Percentiles rank a stretch among this genome's conserved stretches.
Evolutionary conservation across 2,329 filamentous ascomycete genomes (phyloP).

Genomic region (Cordyceps pruinosa): DNA sequence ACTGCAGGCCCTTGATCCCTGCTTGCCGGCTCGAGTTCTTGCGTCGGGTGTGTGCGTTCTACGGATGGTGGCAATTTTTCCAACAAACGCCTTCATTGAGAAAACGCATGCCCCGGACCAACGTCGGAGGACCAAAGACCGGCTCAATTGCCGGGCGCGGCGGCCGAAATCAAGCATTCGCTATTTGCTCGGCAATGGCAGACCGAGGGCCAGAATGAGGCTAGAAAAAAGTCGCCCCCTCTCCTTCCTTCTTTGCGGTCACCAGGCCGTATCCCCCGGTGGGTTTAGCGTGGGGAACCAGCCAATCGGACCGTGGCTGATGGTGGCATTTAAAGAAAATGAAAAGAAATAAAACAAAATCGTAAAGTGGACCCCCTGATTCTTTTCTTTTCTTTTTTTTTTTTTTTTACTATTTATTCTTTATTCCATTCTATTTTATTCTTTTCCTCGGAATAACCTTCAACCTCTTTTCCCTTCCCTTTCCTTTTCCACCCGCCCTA

Average conservation of each 20-base stretch:
- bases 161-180: no score
- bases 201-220: not conserved
- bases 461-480: not conserved
- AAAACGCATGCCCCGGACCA: no score
- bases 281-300: not conserved
- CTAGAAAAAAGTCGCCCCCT: constrained; percentile 5
- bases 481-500: not conserved
- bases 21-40: no score
- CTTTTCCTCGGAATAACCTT: not conserved
- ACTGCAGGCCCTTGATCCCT: no score
- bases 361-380: not conserved
- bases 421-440: not conserved
- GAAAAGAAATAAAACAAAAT: not conserved
- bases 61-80: no score
- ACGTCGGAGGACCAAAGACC: no score
- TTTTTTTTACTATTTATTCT: not conserved
- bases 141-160: no score
- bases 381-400: not conserved
- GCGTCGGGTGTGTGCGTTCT: no score
- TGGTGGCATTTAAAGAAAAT: constrained; percentile 1
- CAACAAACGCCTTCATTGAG: no score
- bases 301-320: constrained; percentile 1
- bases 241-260: no score
- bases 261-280: not conserved
- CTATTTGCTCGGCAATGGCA: not conserved